Evolutionary conservation across 2,329 filamentous ascomycete genomes (phyloP), one percentile per base, ranked within the genome.

Genomic region (Diaporthe australafricana): DNA sequence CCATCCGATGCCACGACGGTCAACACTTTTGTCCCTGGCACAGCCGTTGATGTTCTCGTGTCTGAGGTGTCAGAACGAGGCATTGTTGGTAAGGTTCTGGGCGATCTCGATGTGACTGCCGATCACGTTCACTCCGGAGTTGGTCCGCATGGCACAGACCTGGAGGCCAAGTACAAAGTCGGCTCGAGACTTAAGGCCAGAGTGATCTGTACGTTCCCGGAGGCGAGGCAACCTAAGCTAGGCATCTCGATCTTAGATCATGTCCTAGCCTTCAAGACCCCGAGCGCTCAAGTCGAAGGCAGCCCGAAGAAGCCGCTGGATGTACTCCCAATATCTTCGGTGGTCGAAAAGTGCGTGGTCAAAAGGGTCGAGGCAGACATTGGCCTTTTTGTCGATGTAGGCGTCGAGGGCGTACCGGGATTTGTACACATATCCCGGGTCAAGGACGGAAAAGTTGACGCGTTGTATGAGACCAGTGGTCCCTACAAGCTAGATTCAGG

Each of bases 391-490:
- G 87, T 95, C 20, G 89, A 93, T 75, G 83, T 96, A 32, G 91
- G 91, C 2, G 83, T 92, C 7, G 85, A 88, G 50, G 89, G 91
- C 38, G 85, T 96, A 3, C 86, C 89, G n/a, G 94, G 94, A 12
- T 99, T 98, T 78, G 95, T 97, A 27, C 96, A 99, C 81, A 97
- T 99, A 75, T 99, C 96, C 1, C 90, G 94, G 75, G 89, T 99
- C 73, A 93, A 96, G 72, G 96, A 99, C 80, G 92, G 92, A 76
- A 97, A 96, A 80, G 89, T 98, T 68, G 96, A 98, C 74, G 90
- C 89, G 1, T 86, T 99, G 6, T 93, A 94, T 17, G 90, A 94
- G 74, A 87, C 90, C 4, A 91, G 90, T 22, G 96, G 96, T 0
- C 88, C 92, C 2, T 98, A 91, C 84, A 93, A 94, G 81, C 79